These are phyloP conservation scores for Nigrograna mackinnonii DNA, from an alignment of 2,329 filamentous ascomycete genomes.

Conservation along the genomic window DNA sequence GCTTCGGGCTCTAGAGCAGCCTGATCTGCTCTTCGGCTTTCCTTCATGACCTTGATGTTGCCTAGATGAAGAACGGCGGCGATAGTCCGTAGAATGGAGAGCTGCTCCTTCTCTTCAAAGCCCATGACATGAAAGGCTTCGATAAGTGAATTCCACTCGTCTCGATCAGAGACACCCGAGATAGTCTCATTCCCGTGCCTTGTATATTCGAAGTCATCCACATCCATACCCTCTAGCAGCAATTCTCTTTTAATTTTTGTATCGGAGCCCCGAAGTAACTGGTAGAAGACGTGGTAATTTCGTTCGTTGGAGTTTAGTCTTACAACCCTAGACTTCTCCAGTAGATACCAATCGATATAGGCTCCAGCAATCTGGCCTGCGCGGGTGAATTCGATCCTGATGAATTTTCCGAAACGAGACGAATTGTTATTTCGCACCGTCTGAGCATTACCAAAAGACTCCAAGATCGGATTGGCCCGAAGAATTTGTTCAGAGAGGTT, in stretches of 20 bases:
- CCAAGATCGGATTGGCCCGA: slow-evolving; percentile 93
- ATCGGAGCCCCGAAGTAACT: slow-evolving; percentile 85
- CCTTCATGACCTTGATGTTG: slow-evolving; percentile 87
- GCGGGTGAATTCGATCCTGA: slow-evolving; percentile 90
- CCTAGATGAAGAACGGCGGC: slow-evolving; percentile 92
- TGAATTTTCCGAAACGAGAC: slow-evolving; percentile 97
- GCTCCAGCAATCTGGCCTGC: slow-evolving; percentile 90
- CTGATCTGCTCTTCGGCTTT: slow-evolving; percentile 89
- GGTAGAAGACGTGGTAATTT: slow-evolving; percentile 98
- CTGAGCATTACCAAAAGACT: slow-evolving; percentile 97
- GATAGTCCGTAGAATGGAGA: slow-evolving; percentile 80
- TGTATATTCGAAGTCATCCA: slow-evolving; percentile 91
- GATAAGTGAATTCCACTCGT: slow-evolving; percentile 87
- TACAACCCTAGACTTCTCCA: slow-evolving; percentile 98
- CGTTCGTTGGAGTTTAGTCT: slow-evolving; percentile 84
- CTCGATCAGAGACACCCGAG: slow-evolving; percentile 82
- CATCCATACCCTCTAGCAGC: slow-evolving; percentile 72
- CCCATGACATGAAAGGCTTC: slow-evolving; percentile 96
- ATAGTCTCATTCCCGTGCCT: slow-evolving; percentile 90
- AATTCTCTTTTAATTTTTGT: slow-evolving; percentile 73
- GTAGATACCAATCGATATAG: slow-evolving; percentile 97
- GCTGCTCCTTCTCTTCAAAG: slow-evolving; percentile 83
- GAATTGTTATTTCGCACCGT: slow-evolving; percentile 98
- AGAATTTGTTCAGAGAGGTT: slow-evolving; percentile 96
- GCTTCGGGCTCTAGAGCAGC: slow-evolving; percentile 79